Conservation (phyloP, 768 basidiomycete genomes). For the Amanita inopinata region DNA sequence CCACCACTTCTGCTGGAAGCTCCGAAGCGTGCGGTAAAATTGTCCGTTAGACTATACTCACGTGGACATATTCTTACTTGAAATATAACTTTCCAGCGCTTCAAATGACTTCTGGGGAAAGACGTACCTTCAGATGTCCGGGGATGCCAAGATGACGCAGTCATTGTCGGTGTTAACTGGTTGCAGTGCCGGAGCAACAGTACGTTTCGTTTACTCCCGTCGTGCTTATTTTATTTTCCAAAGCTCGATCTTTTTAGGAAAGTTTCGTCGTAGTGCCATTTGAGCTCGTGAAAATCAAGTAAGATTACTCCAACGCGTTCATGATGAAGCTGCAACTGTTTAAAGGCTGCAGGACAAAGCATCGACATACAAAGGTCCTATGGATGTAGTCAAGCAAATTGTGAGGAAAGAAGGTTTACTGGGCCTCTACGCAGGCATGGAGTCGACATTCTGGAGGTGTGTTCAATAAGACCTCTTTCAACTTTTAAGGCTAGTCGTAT, state of each 20-base stretch:
- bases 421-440: slow-evolving; percentile 91
- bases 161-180: slow-evolving; percentile 84
- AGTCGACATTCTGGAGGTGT: slow-evolving; percentile 95
- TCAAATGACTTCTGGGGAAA: slow-evolving; percentile 97
- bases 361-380: slow-evolving; percentile 82
- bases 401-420: slow-evolving; percentile 70
- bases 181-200: slow-evolving; percentile 87
- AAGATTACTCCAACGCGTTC: slow-evolving; percentile 7
- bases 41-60: slow-evolving; percentile 35
- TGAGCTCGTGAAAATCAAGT: slow-evolving; percentile 90
- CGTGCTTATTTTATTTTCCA: not conserved
- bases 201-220: slow-evolving; percentile 16
- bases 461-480: slow-evolving; percentile 10
- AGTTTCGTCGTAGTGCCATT: slow-evolving; percentile 94
- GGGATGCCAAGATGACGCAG: slow-evolving; percentile 82
- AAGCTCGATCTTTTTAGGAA: slow-evolving; percentile 34
- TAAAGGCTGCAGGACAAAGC: slow-evolving; percentile 83
- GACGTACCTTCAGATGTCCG: slow-evolving; percentile 49
- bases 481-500: not conserved
- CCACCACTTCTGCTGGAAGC: slow-evolving; percentile 94
- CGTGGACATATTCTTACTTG: not conserved
- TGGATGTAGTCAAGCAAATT: slow-evolving; percentile 81
- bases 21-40: slow-evolving; percentile 96
- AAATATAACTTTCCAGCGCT: slow-evolving; percentile 26
- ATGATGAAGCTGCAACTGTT: not conserved